Conservation (phyloP, 129 eudicot species). For the Rutidosis leptorrhynchoides region DNA sequence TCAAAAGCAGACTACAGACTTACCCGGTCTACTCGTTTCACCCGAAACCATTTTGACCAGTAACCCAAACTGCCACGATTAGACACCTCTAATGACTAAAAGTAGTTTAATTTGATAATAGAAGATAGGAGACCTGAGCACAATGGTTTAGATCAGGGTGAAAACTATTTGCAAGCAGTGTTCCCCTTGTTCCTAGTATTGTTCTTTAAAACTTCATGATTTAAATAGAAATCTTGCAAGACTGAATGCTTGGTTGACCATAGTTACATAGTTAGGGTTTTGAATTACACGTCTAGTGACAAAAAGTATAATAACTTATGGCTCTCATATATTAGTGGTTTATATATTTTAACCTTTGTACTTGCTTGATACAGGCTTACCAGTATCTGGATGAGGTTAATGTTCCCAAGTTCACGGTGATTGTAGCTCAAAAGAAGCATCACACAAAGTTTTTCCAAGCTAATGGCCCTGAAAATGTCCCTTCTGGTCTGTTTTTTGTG, state of each 20-base stretch:
- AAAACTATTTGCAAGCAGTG: not conserved
- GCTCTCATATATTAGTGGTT: not conserved
- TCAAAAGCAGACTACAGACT: not conserved
- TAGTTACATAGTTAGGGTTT: not conserved
- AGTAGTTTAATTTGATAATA: not conserved
- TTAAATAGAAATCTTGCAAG: not conserved
- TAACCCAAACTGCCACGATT: not conserved
- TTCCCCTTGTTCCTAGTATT: not conserved
- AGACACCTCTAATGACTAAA: not conserved
- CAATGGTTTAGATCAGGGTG: not conserved
- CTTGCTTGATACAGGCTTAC: slow-evolving; percentile 57
- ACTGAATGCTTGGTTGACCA: not conserved
- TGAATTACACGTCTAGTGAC: not conserved
- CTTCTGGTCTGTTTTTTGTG: slow-evolving; percentile 51
- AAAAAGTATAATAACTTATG: not conserved
- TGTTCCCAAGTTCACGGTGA: slow-evolving; percentile 82
- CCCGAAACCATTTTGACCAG: not conserved
- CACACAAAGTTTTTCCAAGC: slow-evolving; percentile 71
- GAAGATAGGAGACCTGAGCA: not conserved
- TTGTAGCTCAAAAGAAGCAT: slow-evolving; percentile 91
- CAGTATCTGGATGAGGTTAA: slow-evolving; percentile 69
- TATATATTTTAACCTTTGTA: not conserved
- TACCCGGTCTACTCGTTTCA: not conserved
- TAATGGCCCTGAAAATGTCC: slow-evolving; percentile 65
- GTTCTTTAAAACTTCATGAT: not conserved